These are phyloP conservation scores for Peronospora tabacina DNA, from an alignment of 352 stramenopile species.

Conservation along the genomic window DNA sequence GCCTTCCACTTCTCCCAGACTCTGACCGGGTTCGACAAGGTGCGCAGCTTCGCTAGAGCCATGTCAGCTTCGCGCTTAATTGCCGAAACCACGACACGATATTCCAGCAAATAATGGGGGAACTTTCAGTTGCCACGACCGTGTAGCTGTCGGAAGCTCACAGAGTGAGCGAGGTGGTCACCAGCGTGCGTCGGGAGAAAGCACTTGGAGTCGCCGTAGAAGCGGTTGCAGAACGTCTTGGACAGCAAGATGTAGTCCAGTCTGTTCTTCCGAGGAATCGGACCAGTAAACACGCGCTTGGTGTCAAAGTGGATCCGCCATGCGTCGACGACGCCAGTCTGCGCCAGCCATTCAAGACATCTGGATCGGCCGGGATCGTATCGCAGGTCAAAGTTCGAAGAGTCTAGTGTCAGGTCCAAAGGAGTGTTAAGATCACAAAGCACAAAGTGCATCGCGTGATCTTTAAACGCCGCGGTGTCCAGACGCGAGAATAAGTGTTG, in stretches of 20 bases:
- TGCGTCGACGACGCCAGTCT: neutral
- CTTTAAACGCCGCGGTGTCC: neutral
- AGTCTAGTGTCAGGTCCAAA: too few species aligned
- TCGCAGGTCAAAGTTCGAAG: too few species aligned
- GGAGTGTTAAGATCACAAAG: neutral
- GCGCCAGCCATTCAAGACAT: neutral
- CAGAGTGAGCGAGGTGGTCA: slow-evolving; percentile 1
- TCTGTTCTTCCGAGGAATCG: neutral
- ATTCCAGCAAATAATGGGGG: neutral
- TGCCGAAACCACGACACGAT: neutral
- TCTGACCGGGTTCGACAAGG: neutral
- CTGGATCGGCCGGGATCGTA: neutral
- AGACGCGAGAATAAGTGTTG: neutral
- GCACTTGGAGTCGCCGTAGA: neutral
- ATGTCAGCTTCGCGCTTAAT: slow-evolving; percentile 1
- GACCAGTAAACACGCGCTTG: neutral
- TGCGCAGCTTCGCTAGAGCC: neutral
- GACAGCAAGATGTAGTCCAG: slow-evolving; percentile 4
- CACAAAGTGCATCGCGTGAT: neutral
- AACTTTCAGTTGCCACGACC: slow-evolving; percentile 1
- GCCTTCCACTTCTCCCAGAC: slow-evolving; percentile 3
- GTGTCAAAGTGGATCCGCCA: neutral
- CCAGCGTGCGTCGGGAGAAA: neutral
- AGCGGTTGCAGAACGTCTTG: neutral
- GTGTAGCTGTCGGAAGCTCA: neutral